Evolutionary conservation across 192 early-diverging fungal species (phyloP).

Genomic region (Coemansia sp.): DNA sequence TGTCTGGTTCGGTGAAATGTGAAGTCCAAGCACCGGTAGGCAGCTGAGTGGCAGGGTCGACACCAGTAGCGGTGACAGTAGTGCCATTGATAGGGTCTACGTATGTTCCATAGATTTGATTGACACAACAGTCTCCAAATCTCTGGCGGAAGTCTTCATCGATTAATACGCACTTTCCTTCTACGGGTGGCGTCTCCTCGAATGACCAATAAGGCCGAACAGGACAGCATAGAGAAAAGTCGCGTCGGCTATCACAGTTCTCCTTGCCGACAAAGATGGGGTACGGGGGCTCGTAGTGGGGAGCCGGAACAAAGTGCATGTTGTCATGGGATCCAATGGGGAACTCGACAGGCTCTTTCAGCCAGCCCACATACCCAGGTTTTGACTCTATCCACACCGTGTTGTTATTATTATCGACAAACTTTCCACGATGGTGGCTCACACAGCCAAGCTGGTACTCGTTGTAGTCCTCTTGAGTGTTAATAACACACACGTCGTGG

Average conservation of each 20-base stretch:
- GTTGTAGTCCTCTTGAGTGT: not conserved
- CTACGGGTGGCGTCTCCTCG: not conserved
- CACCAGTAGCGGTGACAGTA: not conserved
- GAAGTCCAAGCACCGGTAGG: not conserved
- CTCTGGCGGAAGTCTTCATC: not conserved
- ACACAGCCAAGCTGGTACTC: not conserved
- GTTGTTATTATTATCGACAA: not conserved
- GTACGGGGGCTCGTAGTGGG: too few species aligned
- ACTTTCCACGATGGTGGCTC: not conserved
- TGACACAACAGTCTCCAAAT: not conserved
- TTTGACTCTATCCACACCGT: not conserved
- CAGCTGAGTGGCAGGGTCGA: not conserved
- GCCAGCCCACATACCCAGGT: not conserved
- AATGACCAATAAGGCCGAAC: not conserved
- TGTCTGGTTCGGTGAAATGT: not conserved
- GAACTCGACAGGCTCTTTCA: not conserved
- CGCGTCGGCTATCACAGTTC: not conserved
- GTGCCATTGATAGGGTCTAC: not conserved
- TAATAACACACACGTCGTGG: not conserved
- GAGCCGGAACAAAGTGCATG: not conserved
- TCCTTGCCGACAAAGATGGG: too few species aligned
- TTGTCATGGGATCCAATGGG: not conserved
- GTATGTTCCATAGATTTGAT: not conserved
- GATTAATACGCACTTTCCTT: not conserved
- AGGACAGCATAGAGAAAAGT: not conserved